Conservation (phyloP, 352 stramenopile species). For the Pythium rishiriense region DNA sequence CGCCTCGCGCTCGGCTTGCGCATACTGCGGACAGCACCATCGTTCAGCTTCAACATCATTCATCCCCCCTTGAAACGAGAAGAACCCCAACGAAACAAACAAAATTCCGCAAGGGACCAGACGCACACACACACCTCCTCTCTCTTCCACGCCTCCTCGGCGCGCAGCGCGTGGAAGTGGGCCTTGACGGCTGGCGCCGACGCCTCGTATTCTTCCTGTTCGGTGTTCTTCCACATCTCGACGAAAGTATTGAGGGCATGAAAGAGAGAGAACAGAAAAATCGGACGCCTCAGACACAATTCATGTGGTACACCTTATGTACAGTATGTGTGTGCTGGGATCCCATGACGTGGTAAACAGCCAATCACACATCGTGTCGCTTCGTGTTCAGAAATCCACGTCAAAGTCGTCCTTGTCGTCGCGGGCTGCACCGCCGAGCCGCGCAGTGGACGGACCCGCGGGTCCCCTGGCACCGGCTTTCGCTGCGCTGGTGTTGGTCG, state of each 20-base stretch:
- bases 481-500: constrained; percentile 1
- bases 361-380: constrained; percentile 13
- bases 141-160: constrained; percentile 57
- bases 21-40: constrained; percentile 40
- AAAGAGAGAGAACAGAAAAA: background rate
- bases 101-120: too few relatives aligned
- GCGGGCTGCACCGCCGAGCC: background rate
- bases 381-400: constrained; percentile 49
- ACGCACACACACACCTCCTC: constrained; percentile 62
- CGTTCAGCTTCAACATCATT: constrained; percentile 11
- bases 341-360: background rate
- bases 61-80: too few relatives aligned
- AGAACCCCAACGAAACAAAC: too few relatives aligned
- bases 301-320: constrained; percentile 8
- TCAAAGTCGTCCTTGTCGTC: constrained; percentile 63
- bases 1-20: constrained; percentile 60
- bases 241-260: background rate
- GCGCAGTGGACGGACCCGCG: background rate
- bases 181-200: constrained; percentile 74
- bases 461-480: background rate
- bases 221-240: constrained; percentile 55
- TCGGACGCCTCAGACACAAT: background rate
- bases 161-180: constrained; percentile 74
- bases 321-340: background rate
- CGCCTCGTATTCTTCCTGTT: constrained; percentile 73